Conservation (phyloP, 163 green algal species). For the Scenedesmus sp. region DNA sequence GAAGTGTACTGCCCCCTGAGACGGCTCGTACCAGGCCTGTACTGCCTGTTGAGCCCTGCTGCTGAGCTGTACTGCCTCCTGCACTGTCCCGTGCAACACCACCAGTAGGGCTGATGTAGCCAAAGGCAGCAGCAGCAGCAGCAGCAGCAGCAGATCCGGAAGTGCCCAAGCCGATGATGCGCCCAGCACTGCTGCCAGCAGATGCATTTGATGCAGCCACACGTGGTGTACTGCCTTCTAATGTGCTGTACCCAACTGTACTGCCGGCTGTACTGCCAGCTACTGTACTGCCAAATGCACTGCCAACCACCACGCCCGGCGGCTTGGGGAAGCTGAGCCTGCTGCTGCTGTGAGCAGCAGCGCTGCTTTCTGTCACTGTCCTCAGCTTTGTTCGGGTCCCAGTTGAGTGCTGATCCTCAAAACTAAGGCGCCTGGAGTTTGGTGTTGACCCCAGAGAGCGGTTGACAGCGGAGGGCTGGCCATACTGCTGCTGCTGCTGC, state of each 20-base stretch:
- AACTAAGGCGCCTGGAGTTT: neutral
- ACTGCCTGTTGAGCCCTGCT: neutral
- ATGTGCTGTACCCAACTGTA: neutral
- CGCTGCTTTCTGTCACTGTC: slow-evolving; percentile 5
- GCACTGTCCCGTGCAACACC: neutral
- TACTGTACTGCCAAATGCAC: neutral
- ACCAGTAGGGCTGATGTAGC: neutral
- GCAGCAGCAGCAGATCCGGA: neutral
- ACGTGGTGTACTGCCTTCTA: neutral
- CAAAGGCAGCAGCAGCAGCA: neutral
- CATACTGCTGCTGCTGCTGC: neutral
- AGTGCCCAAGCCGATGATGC: neutral
- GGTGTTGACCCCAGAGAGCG: neutral
- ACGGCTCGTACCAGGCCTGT: no score
- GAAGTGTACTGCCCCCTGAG: no score
- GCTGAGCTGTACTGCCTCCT: neutral
- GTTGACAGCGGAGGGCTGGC: no score
- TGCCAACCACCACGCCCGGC: neutral
- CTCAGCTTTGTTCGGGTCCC: neutral
- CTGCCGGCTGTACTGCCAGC: neutral
- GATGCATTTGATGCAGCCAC: neutral
- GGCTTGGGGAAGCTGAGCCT: neutral
- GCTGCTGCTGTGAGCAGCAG: no score
- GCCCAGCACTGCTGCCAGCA: neutral
- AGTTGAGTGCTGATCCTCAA: neutral